phyloP scores from a whole-genome alignment of 2,329 filamentous ascomycete genomes.

The Fusarium sp. region DNA sequence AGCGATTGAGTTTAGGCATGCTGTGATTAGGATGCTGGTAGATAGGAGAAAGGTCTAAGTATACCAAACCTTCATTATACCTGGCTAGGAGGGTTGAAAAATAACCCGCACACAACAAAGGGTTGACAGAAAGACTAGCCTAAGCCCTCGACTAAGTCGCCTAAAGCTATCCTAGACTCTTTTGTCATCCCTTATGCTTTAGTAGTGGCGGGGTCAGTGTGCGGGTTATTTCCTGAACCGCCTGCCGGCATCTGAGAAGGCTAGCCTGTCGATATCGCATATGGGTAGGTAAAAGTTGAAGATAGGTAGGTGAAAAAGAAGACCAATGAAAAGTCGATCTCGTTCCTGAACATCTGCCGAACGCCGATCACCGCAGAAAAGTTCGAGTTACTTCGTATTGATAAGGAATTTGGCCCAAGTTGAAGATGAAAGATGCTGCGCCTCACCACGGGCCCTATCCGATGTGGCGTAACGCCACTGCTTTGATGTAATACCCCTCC shows the following conservation, averaged over 20 bases:
- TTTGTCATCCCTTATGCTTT: too few relatives aligned
- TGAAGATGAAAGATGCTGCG: constrained; percentile 33
- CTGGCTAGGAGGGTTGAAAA: too few relatives aligned
- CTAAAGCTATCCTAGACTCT: too few relatives aligned
- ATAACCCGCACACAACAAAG: too few relatives aligned
- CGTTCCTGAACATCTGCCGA: constrained; percentile 12
- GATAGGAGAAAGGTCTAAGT: neutral
- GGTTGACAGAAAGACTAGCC: too few relatives aligned
- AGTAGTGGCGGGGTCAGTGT: too few relatives aligned
- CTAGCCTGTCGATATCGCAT: neutral
- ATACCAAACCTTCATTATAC: neutral
- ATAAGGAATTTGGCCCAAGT: neutral
- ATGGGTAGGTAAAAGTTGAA: too few relatives aligned
- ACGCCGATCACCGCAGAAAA: constrained; percentile 5
- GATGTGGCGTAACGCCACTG: constrained; percentile 41
- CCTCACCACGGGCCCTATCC: constrained; percentile 40
- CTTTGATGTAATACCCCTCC: constrained; percentile 35
- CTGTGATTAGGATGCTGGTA: neutral
- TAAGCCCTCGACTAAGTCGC: too few relatives aligned
- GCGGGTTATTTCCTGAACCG: too few relatives aligned
- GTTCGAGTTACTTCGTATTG: neutral
- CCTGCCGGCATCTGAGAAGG: neutral
- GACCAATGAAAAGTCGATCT: neutral
- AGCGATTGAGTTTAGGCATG: neutral
- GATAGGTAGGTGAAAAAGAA: neutral